phyloP scores from a whole-genome alignment of 1,284 basidiomycete species.

The Ceratobasidium theobromae region DNA sequence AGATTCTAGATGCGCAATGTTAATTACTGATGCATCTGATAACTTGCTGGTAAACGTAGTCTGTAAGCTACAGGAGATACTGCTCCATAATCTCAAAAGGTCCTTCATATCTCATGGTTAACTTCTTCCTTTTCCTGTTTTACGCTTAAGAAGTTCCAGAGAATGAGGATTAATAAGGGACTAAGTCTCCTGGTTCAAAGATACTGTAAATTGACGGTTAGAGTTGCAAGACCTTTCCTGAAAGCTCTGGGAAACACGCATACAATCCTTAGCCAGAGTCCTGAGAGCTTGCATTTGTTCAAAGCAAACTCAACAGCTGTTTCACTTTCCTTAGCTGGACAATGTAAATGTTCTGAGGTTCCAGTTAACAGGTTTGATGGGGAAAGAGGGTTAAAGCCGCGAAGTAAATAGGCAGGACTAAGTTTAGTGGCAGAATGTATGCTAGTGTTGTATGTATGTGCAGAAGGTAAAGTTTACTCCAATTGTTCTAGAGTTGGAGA shows the following conservation, averaged over 20 bases:
- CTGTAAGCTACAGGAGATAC: constrained; percentile 41
- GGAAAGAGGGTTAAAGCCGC: constrained; percentile 36
- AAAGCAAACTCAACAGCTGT: constrained; percentile 30
- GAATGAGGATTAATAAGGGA: constrained; percentile 44
- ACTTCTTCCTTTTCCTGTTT: constrained; percentile 43
- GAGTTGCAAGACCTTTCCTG: constrained; percentile 38
- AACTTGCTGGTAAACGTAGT: constrained; percentile 39
- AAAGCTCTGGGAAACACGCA: constrained; percentile 33
- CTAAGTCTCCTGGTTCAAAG: constrained; percentile 40
- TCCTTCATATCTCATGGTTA: constrained; percentile 42
- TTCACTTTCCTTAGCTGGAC: constrained; percentile 22
- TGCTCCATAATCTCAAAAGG: constrained; percentile 43
- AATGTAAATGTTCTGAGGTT: not conserved
- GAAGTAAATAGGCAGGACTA: constrained; percentile 37
- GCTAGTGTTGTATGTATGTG: constrained; percentile 39
- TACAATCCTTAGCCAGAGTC: constrained; percentile 34
- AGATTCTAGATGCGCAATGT: constrained; percentile 41
- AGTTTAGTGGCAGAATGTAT: constrained; percentile 36
- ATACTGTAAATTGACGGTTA: constrained; percentile 12
- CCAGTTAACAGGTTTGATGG: constrained; percentile 2
- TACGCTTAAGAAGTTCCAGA: constrained; percentile 40
- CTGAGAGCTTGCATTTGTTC: constrained; percentile 31
- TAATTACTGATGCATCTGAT: constrained; percentile 42
- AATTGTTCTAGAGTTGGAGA: constrained; percentile 35
- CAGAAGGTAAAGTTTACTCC: constrained; percentile 38